A percentile compares a stretch with the other conserved stretches of the same genome.
These are phyloP conservation scores for Cytospora piceicola DNA, from an alignment of 2,329 filamentous ascomycete genomes.

Conservation along the genomic window DNA sequence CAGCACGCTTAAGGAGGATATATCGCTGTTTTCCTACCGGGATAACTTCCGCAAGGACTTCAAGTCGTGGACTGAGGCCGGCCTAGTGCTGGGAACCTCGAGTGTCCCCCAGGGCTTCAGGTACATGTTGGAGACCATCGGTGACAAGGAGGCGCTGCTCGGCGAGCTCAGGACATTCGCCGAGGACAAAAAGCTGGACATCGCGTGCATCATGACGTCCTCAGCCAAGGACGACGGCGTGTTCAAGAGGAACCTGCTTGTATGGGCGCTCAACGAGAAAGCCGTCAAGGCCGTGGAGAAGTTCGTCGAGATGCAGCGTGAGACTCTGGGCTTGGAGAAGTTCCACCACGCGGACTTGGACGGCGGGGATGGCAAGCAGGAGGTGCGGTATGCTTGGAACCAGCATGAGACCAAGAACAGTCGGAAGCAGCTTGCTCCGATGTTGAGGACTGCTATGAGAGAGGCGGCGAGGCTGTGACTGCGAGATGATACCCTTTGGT, in stretches of 20 bases:
- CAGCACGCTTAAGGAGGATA: conserved; percentile 67
- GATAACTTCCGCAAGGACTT: conserved; percentile 83
- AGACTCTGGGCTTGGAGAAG: conserved; percentile 58
- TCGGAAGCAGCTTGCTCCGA: conserved; percentile 70
- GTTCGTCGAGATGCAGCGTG: conserved; percentile 54
- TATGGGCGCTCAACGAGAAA: conserved; percentile 62
- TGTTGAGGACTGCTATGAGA: conserved; percentile 62
- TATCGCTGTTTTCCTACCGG: conserved; percentile 61
- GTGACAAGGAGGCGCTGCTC: conserved; percentile 50
- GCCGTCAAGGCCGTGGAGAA: conserved; percentile 54
- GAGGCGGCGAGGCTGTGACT: conserved; percentile 33
- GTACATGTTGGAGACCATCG: conserved; percentile 61
- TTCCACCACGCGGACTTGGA: conserved; percentile 58
- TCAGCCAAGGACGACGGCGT: conserved; percentile 52
- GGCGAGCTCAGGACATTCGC: conserved; percentile 56
- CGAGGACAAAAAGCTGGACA: conserved; percentile 60
- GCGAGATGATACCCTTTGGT: conserved; percentile 16
- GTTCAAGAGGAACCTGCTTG: conserved; percentile 69
- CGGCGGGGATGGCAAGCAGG: conserved; percentile 38
- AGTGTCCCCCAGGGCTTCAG: conserved; percentile 65
- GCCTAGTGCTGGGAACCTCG: conserved; percentile 66
- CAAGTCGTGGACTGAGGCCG: conserved; percentile 72
- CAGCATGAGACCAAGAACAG: conserved; percentile 66
- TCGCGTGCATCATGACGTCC: conserved; percentile 73
- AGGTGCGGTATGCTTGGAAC: conserved; percentile 66